These are phyloP conservation scores for Alternaria metachromatica DNA, from an alignment of 2,329 filamentous ascomycete genomes.

Conservation along the genomic window DNA sequence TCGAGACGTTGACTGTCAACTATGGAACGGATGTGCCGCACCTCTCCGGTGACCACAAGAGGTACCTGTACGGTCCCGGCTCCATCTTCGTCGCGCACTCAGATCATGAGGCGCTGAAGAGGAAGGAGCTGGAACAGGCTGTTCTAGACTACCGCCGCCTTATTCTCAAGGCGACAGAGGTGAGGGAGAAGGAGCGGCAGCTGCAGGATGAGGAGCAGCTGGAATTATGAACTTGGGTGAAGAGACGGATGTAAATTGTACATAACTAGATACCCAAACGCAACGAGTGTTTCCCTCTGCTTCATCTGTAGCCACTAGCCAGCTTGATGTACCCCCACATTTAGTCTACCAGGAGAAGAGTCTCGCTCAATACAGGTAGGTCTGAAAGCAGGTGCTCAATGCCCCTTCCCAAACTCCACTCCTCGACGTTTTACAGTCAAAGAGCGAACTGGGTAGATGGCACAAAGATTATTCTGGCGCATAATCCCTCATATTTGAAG, in stretches of 20 bases:
- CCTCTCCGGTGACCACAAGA: slow-evolving; percentile 70
- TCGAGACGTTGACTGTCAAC: slow-evolving; percentile 83
- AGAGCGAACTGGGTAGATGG: slow-evolving; percentile 10
- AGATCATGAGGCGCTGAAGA: slow-evolving; percentile 78
- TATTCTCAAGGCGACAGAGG: slow-evolving; percentile 40
- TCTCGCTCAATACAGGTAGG: slow-evolving; percentile 40
- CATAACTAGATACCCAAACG: not conserved
- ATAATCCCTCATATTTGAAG: slow-evolving; percentile 6
- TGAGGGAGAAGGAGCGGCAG: slow-evolving; percentile 24
- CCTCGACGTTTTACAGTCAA: not conserved
- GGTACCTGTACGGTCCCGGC: slow-evolving; percentile 68
- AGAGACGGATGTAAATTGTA: not conserved
- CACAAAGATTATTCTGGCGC: slow-evolving; percentile 35
- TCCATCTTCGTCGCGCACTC: slow-evolving; percentile 88
- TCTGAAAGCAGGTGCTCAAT: slow-evolving; percentile 40
- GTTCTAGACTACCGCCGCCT: slow-evolving; percentile 77
- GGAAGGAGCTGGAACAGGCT: slow-evolving; percentile 76
- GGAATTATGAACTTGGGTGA: slow-evolving; percentile 27
- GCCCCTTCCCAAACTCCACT: slow-evolving; percentile 19
- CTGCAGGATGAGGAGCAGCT: slow-evolving; percentile 11
- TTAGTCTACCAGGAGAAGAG: slow-evolving; percentile 46
- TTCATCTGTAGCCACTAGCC: no score
- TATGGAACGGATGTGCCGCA: slow-evolving; percentile 94
- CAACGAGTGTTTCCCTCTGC: not conserved
- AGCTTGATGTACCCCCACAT: slow-evolving; percentile 35